These are phyloP conservation scores for Neurospora discreta DNA, from an alignment of 495 filamentous ascomycete species.

Conservation along the genomic window DNA sequence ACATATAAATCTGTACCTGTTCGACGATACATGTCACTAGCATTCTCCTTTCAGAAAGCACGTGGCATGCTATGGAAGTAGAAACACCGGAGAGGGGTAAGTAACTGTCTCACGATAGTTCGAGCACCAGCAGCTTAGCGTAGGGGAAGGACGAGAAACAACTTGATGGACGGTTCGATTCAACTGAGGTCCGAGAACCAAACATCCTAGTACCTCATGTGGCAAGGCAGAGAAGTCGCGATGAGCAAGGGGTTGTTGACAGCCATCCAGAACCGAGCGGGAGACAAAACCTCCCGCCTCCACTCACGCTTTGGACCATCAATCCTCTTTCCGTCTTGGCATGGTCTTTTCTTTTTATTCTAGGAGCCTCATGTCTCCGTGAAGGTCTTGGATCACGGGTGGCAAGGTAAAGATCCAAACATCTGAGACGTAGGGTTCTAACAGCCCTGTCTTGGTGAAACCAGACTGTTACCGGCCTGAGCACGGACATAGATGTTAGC, in stretches of 20 bases:
- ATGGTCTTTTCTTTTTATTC: neutral
- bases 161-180: neutral
- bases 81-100: neutral
- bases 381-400: neutral
- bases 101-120: constrained; percentile 4
- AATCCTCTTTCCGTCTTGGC: constrained; percentile 13
- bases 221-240: neutral
- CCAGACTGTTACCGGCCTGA: neutral
- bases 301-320: constrained; percentile 4
- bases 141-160: neutral
- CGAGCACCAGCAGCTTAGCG: neutral
- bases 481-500: neutral
- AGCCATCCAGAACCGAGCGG: neutral
- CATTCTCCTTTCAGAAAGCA: neutral
- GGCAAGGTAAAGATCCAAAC: neutral
- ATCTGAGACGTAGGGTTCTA: neutral
- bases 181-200: neutral
- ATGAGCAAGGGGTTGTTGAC: neutral
- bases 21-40: constrained; percentile 10
- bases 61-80: neutral
- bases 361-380: neutral
- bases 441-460: neutral
- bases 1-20: constrained; percentile 6
- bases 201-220: neutral
- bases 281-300: neutral